These are phyloP conservation scores for Phytophthora pisi DNA, from an alignment of 352 stramenopile species.

Conservation along the genomic window DNA sequence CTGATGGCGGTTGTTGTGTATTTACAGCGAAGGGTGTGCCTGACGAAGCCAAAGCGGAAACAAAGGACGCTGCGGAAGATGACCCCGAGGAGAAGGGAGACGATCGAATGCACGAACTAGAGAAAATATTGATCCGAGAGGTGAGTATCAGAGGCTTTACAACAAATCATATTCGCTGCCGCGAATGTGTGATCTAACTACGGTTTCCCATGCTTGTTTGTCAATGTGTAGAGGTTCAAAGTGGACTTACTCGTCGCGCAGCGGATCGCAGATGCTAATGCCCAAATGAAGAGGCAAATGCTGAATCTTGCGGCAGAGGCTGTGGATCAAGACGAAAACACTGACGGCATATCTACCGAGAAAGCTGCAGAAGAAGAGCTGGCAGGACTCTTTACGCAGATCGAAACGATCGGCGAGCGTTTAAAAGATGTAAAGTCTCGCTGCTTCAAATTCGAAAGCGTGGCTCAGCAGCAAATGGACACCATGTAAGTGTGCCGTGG, in stretches of 20 bases:
- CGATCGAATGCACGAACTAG: constrained; percentile 49
- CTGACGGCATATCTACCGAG: constrained; percentile 9
- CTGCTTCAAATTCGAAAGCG: constrained; percentile 74
- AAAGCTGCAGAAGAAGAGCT: constrained; percentile 60
- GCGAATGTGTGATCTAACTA: not conserved
- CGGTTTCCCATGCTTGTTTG: not conserved
- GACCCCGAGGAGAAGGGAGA: constrained; percentile 14
- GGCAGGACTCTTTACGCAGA: constrained; percentile 47
- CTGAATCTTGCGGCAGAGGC: constrained; percentile 55
- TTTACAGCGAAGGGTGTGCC: constrained; percentile 13
- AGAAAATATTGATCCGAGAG: constrained; percentile 69
- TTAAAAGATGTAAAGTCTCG: constrained; percentile 67
- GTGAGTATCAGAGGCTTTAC: constrained; percentile 25
- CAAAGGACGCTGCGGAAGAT: constrained; percentile 11
- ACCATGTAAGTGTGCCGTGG: constrained; percentile 44
- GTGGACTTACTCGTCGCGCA: constrained; percentile 80
- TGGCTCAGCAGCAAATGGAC: constrained; percentile 65
- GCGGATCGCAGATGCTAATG: constrained; percentile 66
- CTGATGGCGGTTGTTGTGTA: not conserved
- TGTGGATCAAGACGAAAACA: constrained; percentile 37
- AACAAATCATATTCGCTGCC: not conserved
- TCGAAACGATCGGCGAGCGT: constrained; percentile 53
- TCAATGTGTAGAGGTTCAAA: constrained; percentile 56
- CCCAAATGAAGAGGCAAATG: constrained; percentile 68
- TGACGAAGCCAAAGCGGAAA: constrained; percentile 23